Percentiles rank a stretch among this genome's conserved stretches.
These are phyloP conservation scores for Colletotrichum theobromicola DNA, from an alignment of 2,329 filamentous ascomycete species.

Conservation along the genomic window DNA sequence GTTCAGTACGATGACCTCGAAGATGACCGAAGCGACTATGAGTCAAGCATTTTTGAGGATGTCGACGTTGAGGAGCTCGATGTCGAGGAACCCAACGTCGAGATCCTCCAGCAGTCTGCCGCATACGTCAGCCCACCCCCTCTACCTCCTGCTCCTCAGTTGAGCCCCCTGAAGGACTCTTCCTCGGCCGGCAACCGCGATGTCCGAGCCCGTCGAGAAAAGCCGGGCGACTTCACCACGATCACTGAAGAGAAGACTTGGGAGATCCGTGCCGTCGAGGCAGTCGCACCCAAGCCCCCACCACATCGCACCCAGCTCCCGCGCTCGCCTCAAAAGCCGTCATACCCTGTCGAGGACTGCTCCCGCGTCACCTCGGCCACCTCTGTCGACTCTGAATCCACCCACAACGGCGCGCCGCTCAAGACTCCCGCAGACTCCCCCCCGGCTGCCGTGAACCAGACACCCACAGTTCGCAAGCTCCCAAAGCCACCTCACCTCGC, in stretches of 20 bases:
- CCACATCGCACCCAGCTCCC: conserved; percentile 35
- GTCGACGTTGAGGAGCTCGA: conserved; percentile 46
- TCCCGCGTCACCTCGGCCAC: conserved; percentile 12
- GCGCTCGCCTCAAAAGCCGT: conserved; percentile 34
- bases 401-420: conserved; percentile 28
- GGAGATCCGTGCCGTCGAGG: conserved; percentile 40
- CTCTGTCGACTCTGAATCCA: conserved; percentile 27
- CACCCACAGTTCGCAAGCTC: conserved; percentile 5
- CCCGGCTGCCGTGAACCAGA: not conserved
- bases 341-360: conserved; percentile 18
- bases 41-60: conserved; percentile 50
- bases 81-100: conserved; percentile 47
- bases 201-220: conserved; percentile 23
- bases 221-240: conserved; percentile 47
- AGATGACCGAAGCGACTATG: conserved; percentile 37
- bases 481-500: conserved; percentile 14
- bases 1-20: conserved; percentile 27
- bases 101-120: conserved; percentile 49
- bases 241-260: conserved; percentile 54
- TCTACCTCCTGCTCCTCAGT: conserved; percentile 49
- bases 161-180: conserved; percentile 56
- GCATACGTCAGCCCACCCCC: conserved; percentile 50
- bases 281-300: conserved; percentile 31
- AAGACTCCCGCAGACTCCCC: conserved; percentile 15
- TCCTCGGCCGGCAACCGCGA: conserved; percentile 45